These are phyloP conservation scores for Thelonectria blattea DNA, from an alignment of 2,329 filamentous ascomycete species.

Conservation along the genomic window DNA sequence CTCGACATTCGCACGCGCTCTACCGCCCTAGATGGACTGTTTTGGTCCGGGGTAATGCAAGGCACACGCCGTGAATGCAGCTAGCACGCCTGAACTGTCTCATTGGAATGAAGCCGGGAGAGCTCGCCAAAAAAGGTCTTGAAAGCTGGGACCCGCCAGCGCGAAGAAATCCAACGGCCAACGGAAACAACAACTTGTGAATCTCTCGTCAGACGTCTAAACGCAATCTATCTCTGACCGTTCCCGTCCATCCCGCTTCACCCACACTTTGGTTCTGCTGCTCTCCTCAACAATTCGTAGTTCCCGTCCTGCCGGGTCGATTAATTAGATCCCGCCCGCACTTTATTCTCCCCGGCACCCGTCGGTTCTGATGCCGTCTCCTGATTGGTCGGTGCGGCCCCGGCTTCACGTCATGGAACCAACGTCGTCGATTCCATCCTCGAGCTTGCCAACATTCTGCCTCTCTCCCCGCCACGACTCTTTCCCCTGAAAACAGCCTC, in stretches of 20 bases:
- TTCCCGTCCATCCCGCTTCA: not conserved
- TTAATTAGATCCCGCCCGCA: not conserved
- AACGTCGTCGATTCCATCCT: not conserved
- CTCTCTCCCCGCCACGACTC: not conserved
- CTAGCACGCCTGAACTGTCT: constrained; percentile 4
- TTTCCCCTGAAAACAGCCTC: not conserved
- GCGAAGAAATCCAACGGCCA: too few species aligned
- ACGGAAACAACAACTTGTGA: too few species aligned
- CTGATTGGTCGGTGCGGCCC: constrained; percentile 13
- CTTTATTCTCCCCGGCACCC: not conserved
- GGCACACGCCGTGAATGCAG: constrained; percentile 21
- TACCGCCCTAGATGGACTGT: not conserved
- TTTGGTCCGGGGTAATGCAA: constrained; percentile 22
- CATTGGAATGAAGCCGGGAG: too few species aligned
- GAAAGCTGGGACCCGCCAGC: too few species aligned
- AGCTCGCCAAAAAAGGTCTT: not conserved
- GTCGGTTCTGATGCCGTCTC: not conserved
- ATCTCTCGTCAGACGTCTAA: not conserved
- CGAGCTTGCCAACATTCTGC: not conserved
- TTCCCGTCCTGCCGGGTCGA: not conserved
- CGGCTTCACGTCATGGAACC: constrained; percentile 19
- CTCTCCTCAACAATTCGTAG: not conserved
- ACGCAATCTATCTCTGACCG: not conserved
- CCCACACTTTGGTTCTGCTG: not conserved
- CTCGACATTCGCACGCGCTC: constrained; percentile 6